Evolutionary conservation across 1,139 yeast genomes (phyloP), one percentile per base, ranked within the genome.

Genomic region (Hyphopichia burtonii): DNA sequence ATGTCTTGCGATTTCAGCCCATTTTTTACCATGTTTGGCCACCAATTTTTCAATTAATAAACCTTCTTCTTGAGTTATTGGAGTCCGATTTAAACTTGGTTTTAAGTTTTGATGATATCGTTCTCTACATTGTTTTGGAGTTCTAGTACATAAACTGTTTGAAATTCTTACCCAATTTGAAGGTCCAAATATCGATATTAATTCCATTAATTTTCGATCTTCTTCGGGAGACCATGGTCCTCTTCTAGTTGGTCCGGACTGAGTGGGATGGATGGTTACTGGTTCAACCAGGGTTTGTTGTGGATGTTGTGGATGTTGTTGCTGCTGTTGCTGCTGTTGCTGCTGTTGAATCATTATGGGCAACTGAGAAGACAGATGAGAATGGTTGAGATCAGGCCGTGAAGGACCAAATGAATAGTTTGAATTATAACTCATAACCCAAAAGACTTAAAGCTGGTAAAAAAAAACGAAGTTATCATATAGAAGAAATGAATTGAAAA

Each of bases 141-240:
- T 85, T 48, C 97, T 71, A 6, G 95, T 77, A 38, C 82, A 82
- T 45, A 90, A 69, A 46, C 78, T 72, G 51, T 82, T 85, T 18
- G 95, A 82, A 30, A 89, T 88, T 44, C 89, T 75, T 11, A 89
- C 96, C 96, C 97, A 90, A 61, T 88, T 88, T 40, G 89, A 76
- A 9, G 95, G 91, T n/a, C 95, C 96, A 61, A 80, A 85, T 38
- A 80, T 65, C 38, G 78, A 71, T 35, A 89, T 87, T 37, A 88
- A 71, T 33, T 84, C 86, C 57, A 89, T 65, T 39, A 89, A 74
- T 52, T 78, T 76, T 48, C 77, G 79, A 61, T 89, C 96, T 59
- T 89, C 97, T 36, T 83, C 83, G 1, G 90, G 85, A 9, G 94
- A 80, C 97, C 97, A 89, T 1, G 96, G 95, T 1, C 97, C 96